Evolutionary conservation across 352 stramenopile genomes (phyloP).

Genomic region (Phytopythium chamaehyphon): DNA sequence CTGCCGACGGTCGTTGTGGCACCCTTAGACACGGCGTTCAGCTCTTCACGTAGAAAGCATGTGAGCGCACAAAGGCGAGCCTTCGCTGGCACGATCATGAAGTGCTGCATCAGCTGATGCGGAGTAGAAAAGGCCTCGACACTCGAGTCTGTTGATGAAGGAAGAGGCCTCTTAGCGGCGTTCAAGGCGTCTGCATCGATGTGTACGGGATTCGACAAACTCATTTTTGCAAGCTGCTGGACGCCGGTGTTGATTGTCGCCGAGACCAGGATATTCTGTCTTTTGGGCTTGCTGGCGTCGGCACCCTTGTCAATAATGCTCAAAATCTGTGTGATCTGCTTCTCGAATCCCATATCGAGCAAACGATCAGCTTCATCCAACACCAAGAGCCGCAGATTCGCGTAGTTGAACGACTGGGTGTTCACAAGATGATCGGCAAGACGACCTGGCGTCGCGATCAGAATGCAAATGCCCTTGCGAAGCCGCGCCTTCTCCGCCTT

Average conservation of each 20-base stretch:
- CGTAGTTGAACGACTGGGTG: constrained; percentile 89
- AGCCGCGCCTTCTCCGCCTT: constrained; percentile 84
- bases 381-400: constrained; percentile 92
- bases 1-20: constrained; percentile 3
- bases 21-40: constrained; percentile 27
- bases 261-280: constrained; percentile 84
- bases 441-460: constrained; percentile 97
- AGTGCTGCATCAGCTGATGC: constrained; percentile 94
- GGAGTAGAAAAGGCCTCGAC: constrained; percentile 84
- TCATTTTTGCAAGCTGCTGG: constrained; percentile 78
- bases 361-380: constrained; percentile 99
- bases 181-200: constrained; percentile 69
- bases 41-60: constrained; percentile 87
- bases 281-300: constrained; percentile 75
- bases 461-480: constrained; percentile 93
- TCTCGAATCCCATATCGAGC: constrained; percentile 99
- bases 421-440: constrained; percentile 97
- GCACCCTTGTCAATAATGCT: constrained; percentile 80
- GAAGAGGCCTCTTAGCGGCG: constrained; percentile 7
- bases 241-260: constrained; percentile 88
- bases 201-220: constrained; percentile 64
- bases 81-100: constrained; percentile 95
- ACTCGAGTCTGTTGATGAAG: constrained; percentile 7
- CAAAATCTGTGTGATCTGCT: constrained; percentile 98
- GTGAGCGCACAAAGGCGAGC: constrained; percentile 90